These are phyloP conservation scores for Neoboletus brunneissimus DNA, from an alignment of 768 basidiomycete species.

Conservation along the genomic window DNA sequence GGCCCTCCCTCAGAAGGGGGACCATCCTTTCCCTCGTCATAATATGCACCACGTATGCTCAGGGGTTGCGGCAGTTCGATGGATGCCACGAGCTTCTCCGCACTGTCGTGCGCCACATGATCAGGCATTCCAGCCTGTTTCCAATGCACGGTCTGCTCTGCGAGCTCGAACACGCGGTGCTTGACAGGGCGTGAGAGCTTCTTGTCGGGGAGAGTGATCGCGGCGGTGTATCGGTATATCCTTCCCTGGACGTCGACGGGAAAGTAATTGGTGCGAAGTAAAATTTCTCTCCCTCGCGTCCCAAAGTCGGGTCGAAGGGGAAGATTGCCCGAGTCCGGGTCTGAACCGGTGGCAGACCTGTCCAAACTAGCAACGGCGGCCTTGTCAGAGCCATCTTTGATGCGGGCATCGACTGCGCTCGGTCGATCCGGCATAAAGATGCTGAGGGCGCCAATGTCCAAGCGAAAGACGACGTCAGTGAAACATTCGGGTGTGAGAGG, in stretches of 20 bases:
- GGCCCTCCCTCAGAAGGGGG: conserved; percentile 21
- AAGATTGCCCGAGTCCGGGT: conserved; percentile 25
- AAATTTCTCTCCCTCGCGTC: conserved; percentile 36
- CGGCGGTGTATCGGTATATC: conserved; percentile 41
- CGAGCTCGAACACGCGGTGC: conserved; percentile 43
- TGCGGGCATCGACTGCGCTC: conserved; percentile 56
- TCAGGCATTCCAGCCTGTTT: conserved; percentile 32
- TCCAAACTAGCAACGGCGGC: conserved; percentile 34
- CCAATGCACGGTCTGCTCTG: conserved; percentile 42
- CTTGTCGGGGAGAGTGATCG: conserved; percentile 23
- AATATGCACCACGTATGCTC: conserved; percentile 35
- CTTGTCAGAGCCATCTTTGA: conserved; percentile 39
- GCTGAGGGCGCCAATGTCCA: not conserved
- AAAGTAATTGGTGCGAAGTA: conserved; percentile 50
- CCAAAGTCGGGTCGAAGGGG: conserved; percentile 49
- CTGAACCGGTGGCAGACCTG: conserved; percentile 15
- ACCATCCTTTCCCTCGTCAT: conserved; percentile 37
- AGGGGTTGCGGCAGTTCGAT: conserved; percentile 40
- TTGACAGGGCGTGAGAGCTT: conserved; percentile 35
- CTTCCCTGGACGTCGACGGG: conserved; percentile 39
- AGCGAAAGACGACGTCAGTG: not conserved
- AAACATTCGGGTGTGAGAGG: not conserved
- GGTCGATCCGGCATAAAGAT: conserved; percentile 35
- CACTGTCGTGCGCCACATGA: conserved; percentile 45
- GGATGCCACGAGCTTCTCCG: conserved; percentile 42